Evolutionary conservation across 208 protist species (phyloP).

Genomic region (Acanthamoeba castellanii): DNA sequence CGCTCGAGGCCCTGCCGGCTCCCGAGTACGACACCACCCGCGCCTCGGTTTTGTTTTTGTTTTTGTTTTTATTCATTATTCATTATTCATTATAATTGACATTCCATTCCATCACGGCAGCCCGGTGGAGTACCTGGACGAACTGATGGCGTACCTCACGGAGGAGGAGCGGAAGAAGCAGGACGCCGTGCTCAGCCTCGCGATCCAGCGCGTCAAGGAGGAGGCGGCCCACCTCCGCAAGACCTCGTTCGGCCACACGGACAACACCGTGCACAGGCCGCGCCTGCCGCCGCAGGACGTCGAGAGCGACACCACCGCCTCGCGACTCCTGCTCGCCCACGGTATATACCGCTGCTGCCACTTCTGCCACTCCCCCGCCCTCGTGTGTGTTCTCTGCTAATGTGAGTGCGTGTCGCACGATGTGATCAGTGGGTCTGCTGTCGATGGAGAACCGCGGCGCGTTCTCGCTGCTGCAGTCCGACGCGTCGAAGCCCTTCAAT

Average conservation of each 20-base stretch:
- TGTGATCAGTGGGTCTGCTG: constrained; percentile 20
- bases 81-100: neutral
- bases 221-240: constrained; percentile 54
- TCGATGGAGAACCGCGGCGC: constrained; percentile 58
- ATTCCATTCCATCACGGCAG: neutral
- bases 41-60: neutral
- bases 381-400: neutral
- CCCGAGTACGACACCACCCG: constrained; percentile 28
- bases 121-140: constrained; percentile 50
- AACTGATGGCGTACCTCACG: constrained; percentile 33
- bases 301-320: constrained; percentile 67
- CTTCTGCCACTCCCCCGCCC: neutral
- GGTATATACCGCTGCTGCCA: neutral
- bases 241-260: constrained; percentile 45
- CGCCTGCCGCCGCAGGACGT: constrained; percentile 46
- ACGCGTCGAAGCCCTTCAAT: constrained; percentile 61
- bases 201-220: neutral
- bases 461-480: constrained; percentile 56
- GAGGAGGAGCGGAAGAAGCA: constrained; percentile 38
- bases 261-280: constrained; percentile 41
- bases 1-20: constrained; percentile 1
- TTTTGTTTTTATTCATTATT: too few species aligned
- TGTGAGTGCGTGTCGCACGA: neutral
- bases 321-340: constrained; percentile 53
- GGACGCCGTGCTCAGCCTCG: neutral